Evolutionary conservation across 1,139 yeast species (phyloP), one percentile per base, ranked within the genome.

Genomic region (Debaryomyces coudertii): DNA sequence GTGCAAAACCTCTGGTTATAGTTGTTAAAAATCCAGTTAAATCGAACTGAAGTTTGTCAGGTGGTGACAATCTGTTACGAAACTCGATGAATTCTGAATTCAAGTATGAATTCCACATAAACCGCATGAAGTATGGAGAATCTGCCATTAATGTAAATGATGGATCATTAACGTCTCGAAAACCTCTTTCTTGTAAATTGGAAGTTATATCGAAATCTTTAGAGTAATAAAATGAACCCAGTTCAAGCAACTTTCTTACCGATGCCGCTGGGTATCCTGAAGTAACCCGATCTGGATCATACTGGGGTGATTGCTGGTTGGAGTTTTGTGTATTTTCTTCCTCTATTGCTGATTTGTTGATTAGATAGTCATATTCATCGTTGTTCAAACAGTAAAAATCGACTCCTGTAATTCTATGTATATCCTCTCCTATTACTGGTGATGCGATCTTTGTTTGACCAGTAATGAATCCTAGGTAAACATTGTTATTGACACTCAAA

Each of bases 191-290:
- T 61, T 85, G 90, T 3, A 83, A 52, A 28, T 71, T 77, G 23
- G 82, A 79, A 0, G 89, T 81, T 29, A 86, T 64, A 60, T 87
- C 93, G 57, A 84, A 85, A 47, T 82, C 77, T 29, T 75, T 71
- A 0, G 90, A 83, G 61, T 78, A 86, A 56, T 79, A 86, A 58
- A 86, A 87, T 2, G 82, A 72, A 0, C 90, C 93, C 55, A 77
- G 77, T 11, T 82, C 73, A 24, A 86, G 66, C 9, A 85, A 62
- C 53, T 79, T 79, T 45, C 79, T 71, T 2, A 85, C 73, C 2
- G 85, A 77, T 25, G 78, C 75, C 28, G 87, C 83, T 1, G 89
- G 89, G 53, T 76, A 80, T 24, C 77, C 82, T 28, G 68, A 62
- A 14, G 69, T 62, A 29, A 69, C 61, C 47, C 66, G 67, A 14